Conservation (phyloP, 768 basidiomycete species). For the Tulasnella sp. region DNA sequence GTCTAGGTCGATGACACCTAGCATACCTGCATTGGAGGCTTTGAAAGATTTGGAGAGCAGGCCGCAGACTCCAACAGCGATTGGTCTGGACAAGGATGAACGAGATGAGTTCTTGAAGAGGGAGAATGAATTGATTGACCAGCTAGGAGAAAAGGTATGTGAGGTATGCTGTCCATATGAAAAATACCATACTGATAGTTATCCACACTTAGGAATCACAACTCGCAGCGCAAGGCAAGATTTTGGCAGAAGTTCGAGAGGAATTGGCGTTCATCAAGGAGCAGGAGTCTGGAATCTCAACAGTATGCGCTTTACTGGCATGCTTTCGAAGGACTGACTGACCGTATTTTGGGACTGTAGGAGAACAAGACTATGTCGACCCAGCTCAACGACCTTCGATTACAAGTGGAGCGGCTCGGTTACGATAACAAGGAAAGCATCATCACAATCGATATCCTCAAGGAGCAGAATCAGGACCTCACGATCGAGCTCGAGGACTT, state of each 20-base stretch:
- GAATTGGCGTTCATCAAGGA: constrained; percentile 86
- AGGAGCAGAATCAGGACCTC: constrained; percentile 85
- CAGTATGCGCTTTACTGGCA: constrained; percentile 35
- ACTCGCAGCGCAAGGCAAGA: constrained; percentile 67
- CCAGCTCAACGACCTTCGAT: constrained; percentile 82
- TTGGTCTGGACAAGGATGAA: constrained; percentile 89
- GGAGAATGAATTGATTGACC: constrained; percentile 94
- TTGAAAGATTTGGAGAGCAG: constrained; percentile 60
- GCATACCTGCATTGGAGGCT: constrained; percentile 61
- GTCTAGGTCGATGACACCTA: constrained; percentile 59
- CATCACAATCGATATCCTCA: constrained; percentile 88
- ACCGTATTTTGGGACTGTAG: constrained; percentile 29
- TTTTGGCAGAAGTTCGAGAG: constrained; percentile 77
- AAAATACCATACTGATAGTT: not conserved
- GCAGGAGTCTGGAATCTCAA: constrained; percentile 67
- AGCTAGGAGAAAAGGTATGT: constrained; percentile 64
- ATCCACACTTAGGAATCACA: constrained; percentile 47
- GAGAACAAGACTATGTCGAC: constrained; percentile 92
- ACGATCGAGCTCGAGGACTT: constrained; percentile 84
- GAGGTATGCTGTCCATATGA: not conserved
- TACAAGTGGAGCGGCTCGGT: constrained; percentile 83
- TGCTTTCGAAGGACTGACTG: not conserved
- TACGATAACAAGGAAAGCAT: constrained; percentile 93
- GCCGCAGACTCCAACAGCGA: constrained; percentile 84
- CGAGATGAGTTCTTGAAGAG: constrained; percentile 91